Evolutionary conservation across 495 filamentous ascomycete species (phyloP).

Genomic region (Aspergillus taichungensis): DNA sequence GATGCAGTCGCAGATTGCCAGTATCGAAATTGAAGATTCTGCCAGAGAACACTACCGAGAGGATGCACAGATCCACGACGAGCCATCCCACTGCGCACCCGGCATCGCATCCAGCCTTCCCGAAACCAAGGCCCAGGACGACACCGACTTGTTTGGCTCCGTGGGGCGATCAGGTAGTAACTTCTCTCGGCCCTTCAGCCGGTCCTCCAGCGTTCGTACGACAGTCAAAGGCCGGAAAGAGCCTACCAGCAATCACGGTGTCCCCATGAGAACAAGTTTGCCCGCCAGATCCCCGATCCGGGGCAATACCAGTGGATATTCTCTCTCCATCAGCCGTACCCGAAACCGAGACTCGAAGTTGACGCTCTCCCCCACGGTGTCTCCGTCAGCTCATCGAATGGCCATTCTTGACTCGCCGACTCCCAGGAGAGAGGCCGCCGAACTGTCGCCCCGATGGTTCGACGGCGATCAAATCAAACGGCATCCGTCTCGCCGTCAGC

Average conservation of each 20-base stretch:
- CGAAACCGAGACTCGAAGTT: not conserved
- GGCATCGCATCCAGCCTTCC: not conserved
- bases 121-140: slow-evolving; percentile 2
- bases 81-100: slow-evolving; percentile 11
- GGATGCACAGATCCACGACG: slow-evolving; percentile 47
- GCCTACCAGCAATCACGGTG: not conserved
- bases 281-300: not conserved
- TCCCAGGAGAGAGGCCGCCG: slow-evolving; percentile 12
- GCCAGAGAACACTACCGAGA: slow-evolving; percentile 50
- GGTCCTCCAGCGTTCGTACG: slow-evolving; percentile 22
- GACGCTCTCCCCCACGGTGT: slow-evolving; percentile 20
- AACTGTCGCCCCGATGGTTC: slow-evolving; percentile 15
- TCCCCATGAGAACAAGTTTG: not conserved
- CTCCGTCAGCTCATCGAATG: slow-evolving; percentile 14
- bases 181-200: slow-evolving; percentile 31
- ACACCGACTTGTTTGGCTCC: not conserved
- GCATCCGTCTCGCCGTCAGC: slow-evolving; percentile 26
- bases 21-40: slow-evolving; percentile 24
- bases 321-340: not conserved
- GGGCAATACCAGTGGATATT: not conserved
- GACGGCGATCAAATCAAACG: slow-evolving; percentile 27
- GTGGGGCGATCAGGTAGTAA: slow-evolving; percentile 12
- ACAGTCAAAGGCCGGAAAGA: slow-evolving; percentile 16
- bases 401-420: slow-evolving; percentile 24
- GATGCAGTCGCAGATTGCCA: slow-evolving; percentile 37